Percentiles rank a stretch among this genome's conserved stretches.
phyloP scores from a whole-genome alignment of 2,329 filamentous ascomycete genomes.

The Cyphellophora attinorum region DNA sequence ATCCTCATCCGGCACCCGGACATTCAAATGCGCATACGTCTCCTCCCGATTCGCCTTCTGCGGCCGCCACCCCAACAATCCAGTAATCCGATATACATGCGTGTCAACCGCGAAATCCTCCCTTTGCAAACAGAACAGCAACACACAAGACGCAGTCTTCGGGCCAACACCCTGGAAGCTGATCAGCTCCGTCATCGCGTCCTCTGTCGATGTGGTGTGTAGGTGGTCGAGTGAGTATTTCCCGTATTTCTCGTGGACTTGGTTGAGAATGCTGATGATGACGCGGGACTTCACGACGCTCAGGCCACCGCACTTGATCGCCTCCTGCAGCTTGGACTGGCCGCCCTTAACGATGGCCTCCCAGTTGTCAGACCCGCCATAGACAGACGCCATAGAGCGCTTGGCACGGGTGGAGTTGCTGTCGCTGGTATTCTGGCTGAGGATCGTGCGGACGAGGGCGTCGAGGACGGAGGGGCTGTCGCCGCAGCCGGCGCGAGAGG shows the following conservation, averaged over 20 bases:
- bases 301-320: conserved; percentile 49
- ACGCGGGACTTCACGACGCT: conserved; percentile 49
- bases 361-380: conserved; percentile 46
- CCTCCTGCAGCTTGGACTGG: conserved; percentile 35
- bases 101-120: conserved; percentile 58
- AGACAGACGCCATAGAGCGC: conserved; percentile 60
- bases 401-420: conserved; percentile 62
- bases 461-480: conserved; percentile 58
- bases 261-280: conserved; percentile 18
- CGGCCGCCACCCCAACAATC: conserved; percentile 55
- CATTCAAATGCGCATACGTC: conserved; percentile 44
- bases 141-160: conserved; percentile 57
- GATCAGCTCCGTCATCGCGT: conserved; percentile 48
- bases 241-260: conserved; percentile 18
- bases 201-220: conserved; percentile 42
- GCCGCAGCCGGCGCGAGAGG: conserved; percentile 61
- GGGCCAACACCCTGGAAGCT: conserved; percentile 55
- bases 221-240: conserved; percentile 44
- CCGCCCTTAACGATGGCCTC: conserved; percentile 32
- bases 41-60: conserved; percentile 22
- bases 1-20: conserved; percentile 49
- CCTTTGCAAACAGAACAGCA: conserved; percentile 55
- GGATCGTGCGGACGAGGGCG: conserved; percentile 51
- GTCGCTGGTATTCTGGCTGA: conserved; percentile 52
- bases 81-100: conserved; percentile 54